These are phyloP conservation scores for Tetragonia tetragonoides DNA, from an alignment of 148 eudicot genomes.

Conservation along the genomic window DNA sequence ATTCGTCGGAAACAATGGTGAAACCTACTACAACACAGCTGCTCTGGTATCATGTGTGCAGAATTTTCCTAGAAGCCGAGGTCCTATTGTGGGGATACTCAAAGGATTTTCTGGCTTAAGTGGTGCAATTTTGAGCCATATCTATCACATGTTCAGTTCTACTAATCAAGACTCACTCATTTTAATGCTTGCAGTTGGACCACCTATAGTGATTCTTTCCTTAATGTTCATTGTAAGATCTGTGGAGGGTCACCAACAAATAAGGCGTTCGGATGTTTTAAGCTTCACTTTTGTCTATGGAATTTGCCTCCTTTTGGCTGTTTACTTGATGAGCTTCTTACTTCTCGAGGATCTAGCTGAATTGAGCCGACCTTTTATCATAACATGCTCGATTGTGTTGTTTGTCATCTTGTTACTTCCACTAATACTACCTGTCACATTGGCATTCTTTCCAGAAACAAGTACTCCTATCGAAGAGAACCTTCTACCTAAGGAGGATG, in stretches of 20 bases:
- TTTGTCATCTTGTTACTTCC: conserved; percentile 43
- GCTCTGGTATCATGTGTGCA: conserved; percentile 61
- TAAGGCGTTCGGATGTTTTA: conserved; percentile 47
- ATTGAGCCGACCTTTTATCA: conserved; percentile 29
- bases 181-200: conserved; percentile 53
- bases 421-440: conserved; percentile 35
- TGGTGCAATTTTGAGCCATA: conserved; percentile 55
- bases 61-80: conserved; percentile 64
- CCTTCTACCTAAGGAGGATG: conserved; percentile 29
- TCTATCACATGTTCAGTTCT: conserved; percentile 40
- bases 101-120: conserved; percentile 67
- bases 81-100: conserved; percentile 61
- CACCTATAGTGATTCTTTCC: conserved; percentile 36
- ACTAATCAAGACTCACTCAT: conserved; percentile 39
- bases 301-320: conserved; percentile 45
- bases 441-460: conserved; percentile 36
- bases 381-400: conserved; percentile 29
- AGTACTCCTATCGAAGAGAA: conserved; percentile 34
- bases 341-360: conserved; percentile 40
- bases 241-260: conserved; percentile 62
- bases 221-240: conserved; percentile 55
- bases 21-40: conserved; percentile 62
- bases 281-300: conserved; percentile 47
- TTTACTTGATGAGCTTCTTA: conserved; percentile 41
- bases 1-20: conserved; percentile 58